Percentiles rank a stretch among this genome's conserved stretches.
Conservation (phyloP, 805 yeast species). For the Spencermartinsiella europaea region DNA sequence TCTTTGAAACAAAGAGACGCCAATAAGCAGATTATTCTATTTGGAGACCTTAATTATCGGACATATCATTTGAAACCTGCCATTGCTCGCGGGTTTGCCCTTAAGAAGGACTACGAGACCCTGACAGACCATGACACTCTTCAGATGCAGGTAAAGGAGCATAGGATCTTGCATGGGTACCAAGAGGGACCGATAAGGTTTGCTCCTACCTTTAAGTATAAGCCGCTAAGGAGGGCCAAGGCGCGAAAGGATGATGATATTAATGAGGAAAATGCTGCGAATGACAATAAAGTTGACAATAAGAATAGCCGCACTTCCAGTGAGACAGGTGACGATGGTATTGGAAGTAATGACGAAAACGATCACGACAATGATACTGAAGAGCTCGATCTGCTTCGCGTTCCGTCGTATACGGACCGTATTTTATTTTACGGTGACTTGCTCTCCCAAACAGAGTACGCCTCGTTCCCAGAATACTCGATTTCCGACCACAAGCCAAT, state of each 20-base stretch:
- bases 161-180: conserved; percentile 40
- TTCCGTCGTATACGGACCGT: conserved; percentile 59
- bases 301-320: no score
- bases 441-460: conserved; percentile 25
- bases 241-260: no score
- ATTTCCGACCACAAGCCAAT: conserved; percentile 59
- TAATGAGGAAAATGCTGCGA: no score
- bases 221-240: not conserved
- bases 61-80: conserved; percentile 29
- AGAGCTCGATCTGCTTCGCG: conserved; percentile 30
- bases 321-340: no score
- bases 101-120: conserved; percentile 30
- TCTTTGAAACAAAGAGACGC: not conserved
- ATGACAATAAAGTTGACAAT: conserved; percentile 7
- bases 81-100: conserved; percentile 29
- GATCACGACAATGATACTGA: conserved; percentile 23
- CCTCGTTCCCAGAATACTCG: conserved; percentile 25
- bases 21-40: conserved; percentile 27
- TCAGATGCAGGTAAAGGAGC: conserved; percentile 30
- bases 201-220: conserved; percentile 51
- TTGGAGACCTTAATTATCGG: conserved; percentile 57
- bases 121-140: conserved; percentile 44
- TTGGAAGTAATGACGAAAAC: conserved; percentile 23
- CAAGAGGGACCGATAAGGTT: conserved; percentile 45
- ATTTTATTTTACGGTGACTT: conserved; percentile 34